phyloP scores from a whole-genome alignment of 2,329 filamentous ascomycete genomes.

The Cytospora paraplurivora region DNA sequence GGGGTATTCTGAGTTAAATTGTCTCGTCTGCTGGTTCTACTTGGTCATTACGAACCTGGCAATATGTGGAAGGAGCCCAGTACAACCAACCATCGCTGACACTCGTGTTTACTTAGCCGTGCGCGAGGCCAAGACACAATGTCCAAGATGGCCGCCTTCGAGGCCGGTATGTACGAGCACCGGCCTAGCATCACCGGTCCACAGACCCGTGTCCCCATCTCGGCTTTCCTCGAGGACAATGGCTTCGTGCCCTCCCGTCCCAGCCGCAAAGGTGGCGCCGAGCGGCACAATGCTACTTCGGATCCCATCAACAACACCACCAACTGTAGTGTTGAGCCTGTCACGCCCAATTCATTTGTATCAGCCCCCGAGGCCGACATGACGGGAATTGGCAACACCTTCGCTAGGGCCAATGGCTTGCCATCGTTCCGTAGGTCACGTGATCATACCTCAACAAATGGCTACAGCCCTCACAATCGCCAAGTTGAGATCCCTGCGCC shows the following conservation, averaged over 20 bases:
- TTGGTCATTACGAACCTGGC: neutral
- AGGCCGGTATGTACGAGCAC: constrained; percentile 13
- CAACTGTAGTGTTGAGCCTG: neutral
- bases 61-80: neutral
- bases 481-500: neutral
- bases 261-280: neutral
- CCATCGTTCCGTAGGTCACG: too few species aligned
- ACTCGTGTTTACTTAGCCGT: neutral
- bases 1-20: neutral
- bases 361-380: neutral
- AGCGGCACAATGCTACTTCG: neutral
- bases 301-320: neutral
- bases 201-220: constrained; percentile 12
- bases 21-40: too few species aligned
- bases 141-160: constrained; percentile 28
- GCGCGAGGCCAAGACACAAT: constrained; percentile 24
- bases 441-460: neutral
- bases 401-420: neutral
- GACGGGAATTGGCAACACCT: neutral
- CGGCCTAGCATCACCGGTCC: neutral
- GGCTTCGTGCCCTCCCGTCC: constrained; percentile 10
- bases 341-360: neutral
- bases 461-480: neutral
- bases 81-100: neutral
- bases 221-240: constrained; percentile 13